A percentile compares a stretch with the other conserved stretches of the same genome.
Conservation (phyloP, 441 rosid species). For the Kokia cookei region DNA sequence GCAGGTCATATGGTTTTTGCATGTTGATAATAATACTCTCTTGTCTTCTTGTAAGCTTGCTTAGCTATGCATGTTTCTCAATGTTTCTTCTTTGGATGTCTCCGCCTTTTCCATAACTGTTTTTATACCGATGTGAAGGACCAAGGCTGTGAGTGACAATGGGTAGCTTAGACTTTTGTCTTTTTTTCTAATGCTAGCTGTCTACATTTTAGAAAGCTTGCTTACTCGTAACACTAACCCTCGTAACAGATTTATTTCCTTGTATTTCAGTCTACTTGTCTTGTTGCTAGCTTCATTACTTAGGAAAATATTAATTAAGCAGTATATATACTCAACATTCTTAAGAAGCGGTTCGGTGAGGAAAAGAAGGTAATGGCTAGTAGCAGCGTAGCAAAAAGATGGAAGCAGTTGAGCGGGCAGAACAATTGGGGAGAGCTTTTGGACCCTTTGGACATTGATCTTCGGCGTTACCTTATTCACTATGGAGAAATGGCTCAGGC, state of each 20-base stretch:
- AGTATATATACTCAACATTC: background rate
- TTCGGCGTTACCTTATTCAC: conserved; percentile 58
- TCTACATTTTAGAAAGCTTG: background rate
- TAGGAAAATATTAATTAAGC: background rate
- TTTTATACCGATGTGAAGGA: too few species aligned
- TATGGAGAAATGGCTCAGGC: conserved; percentile 90
- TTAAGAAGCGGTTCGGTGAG: conserved; percentile 19
- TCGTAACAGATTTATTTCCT: background rate
- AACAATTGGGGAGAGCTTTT: conserved; percentile 52
- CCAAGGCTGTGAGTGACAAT: background rate
- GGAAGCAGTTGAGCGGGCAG: conserved; percentile 70
- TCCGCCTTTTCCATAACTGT: background rate
- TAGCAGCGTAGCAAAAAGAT: conserved; percentile 33
- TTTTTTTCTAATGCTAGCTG: background rate
- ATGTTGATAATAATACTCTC: background rate
- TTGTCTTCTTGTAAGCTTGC: background rate
- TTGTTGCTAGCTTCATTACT: background rate
- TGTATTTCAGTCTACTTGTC: background rate
- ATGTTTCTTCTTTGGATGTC: background rate
- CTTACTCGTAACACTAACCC: background rate
- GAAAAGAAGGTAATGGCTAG: conserved; percentile 10
- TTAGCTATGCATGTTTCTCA: background rate
- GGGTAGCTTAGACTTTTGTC: background rate
- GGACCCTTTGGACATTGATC: conserved; percentile 70
- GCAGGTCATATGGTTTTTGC: background rate